Conservation (phyloP, 2,329 filamentous ascomycete genomes). For the Lecanoromycetidae sp. region DNA sequence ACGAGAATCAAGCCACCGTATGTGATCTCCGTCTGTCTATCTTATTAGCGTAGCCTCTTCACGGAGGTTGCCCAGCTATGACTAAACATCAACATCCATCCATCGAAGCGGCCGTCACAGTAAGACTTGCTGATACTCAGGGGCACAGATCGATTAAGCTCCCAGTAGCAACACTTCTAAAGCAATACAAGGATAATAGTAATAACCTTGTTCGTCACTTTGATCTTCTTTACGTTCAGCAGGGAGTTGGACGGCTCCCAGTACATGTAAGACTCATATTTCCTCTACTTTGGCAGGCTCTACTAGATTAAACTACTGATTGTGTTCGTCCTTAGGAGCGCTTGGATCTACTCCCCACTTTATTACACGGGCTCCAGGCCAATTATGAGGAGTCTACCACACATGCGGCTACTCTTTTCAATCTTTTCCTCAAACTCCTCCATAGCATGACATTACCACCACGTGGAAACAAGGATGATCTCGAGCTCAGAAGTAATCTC, state of each 20-base stretch:
- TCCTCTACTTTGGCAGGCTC: not conserved
- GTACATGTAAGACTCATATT: slow-evolving; percentile 26
- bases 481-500: slow-evolving; percentile 51
- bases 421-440: slow-evolving; percentile 66
- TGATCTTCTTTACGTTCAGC: slow-evolving; percentile 78
- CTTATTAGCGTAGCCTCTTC: not conserved
- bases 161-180: slow-evolving; percentile 70
- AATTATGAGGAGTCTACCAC: slow-evolving; percentile 43
- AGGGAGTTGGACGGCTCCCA: slow-evolving; percentile 56
- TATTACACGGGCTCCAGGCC: slow-evolving; percentile 54
- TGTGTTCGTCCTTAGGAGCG: too few species aligned
- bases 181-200: slow-evolving; percentile 74
- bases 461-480: slow-evolving; percentile 68
- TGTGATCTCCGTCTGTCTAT: slow-evolving; percentile 14
- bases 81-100: not conserved
- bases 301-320: not conserved
- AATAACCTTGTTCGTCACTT: slow-evolving; percentile 72
- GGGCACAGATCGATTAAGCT: slow-evolving; percentile 45
- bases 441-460: slow-evolving; percentile 59
- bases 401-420: slow-evolving; percentile 60
- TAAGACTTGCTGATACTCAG: not conserved
- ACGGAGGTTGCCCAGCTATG: too few species aligned
- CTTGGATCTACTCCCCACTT: slow-evolving; percentile 57
- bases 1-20: slow-evolving; percentile 47
- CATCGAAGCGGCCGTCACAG: not conserved